Evolutionary conservation across 2,329 filamentous ascomycete genomes (phyloP).

Genomic region (Fusarium nisikadoi): DNA sequence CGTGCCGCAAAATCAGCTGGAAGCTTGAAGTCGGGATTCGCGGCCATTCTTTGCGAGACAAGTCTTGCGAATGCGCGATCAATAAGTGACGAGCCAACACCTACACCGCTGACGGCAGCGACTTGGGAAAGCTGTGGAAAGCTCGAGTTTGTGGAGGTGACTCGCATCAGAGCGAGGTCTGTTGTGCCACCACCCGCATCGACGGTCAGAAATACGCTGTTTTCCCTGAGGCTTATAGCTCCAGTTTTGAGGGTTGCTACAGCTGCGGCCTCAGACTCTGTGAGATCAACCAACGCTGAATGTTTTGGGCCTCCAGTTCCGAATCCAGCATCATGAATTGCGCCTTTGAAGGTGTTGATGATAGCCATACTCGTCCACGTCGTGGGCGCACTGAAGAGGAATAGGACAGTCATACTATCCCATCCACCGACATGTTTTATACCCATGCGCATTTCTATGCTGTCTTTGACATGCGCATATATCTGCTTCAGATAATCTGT

Average conservation of each 20-base stretch:
- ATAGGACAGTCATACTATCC: constrained; percentile 59
- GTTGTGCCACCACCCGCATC: constrained; percentile 61
- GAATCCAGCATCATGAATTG: constrained; percentile 61
- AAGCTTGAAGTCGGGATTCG: constrained; percentile 51
- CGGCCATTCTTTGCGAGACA: constrained; percentile 51
- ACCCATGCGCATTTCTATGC: constrained; percentile 54
- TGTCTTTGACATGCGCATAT: constrained; percentile 60
- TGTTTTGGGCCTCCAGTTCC: constrained; percentile 54
- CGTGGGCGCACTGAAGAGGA: constrained; percentile 67
- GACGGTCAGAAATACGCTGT: constrained; percentile 56
- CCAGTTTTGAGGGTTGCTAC: constrained; percentile 58
- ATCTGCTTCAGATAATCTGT: constrained; percentile 61
- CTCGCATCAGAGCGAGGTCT: constrained; percentile 57
- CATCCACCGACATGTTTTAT: constrained; percentile 53
- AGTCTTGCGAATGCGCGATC: constrained; percentile 55
- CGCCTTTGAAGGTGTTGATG: constrained; percentile 61
- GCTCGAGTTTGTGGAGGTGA: constrained; percentile 45
- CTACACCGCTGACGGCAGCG: constrained; percentile 55
- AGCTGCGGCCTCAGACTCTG: constrained; percentile 60
- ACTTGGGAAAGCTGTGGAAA: constrained; percentile 50
- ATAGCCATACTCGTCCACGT: constrained; percentile 63
- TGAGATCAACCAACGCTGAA: constrained; percentile 56
- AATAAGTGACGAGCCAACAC: constrained; percentile 59
- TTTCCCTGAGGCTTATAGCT: constrained; percentile 50
- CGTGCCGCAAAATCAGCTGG: constrained; percentile 51